Evolutionary conservation across 2,329 filamentous ascomycete species (phyloP).

Genomic region (Aureobasidium musti): DNA sequence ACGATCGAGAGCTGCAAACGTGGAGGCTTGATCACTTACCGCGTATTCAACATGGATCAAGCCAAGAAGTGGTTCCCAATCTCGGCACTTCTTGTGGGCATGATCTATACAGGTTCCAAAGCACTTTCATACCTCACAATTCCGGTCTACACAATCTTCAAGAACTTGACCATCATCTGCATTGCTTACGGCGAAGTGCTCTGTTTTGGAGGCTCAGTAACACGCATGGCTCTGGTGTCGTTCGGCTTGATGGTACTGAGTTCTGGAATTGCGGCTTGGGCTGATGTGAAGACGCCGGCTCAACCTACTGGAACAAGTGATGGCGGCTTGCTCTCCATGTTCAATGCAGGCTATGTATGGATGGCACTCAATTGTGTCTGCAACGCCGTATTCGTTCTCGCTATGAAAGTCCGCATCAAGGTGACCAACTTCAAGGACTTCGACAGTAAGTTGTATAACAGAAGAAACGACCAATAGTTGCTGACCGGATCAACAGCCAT

Average conservation of each 20-base stretch:
- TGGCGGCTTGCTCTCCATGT: conserved; percentile 65
- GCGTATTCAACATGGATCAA: conserved; percentile 82
- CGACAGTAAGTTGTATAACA: conserved; percentile 71
- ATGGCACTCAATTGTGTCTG: conserved; percentile 97
- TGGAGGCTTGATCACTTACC: conserved; percentile 76
- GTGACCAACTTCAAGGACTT: conserved; percentile 99
- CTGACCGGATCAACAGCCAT: not conserved
- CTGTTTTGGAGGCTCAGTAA: conserved; percentile 95
- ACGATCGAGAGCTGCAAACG: conserved; percentile 83
- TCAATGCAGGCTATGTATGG: conserved; percentile 96
- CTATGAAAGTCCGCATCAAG: conserved; percentile 99
- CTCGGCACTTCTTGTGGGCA: conserved; percentile 90
- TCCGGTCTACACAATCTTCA: conserved; percentile 99
- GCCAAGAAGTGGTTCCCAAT: conserved; percentile 98
- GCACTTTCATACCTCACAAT: conserved; percentile 95
- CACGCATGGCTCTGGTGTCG: conserved; percentile 81
- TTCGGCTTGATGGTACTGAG: conserved; percentile 97
- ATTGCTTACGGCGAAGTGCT: conserved; percentile 98
- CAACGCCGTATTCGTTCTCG: conserved; percentile 82
- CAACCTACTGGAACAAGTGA: conserved; percentile 39
- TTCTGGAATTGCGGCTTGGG: conserved; percentile 93
- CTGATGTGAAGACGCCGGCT: conserved; percentile 86
- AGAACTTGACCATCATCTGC: conserved; percentile 97
- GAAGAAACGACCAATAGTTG: not conserved
- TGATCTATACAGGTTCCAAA: conserved; percentile 98